These are phyloP conservation scores for Striga asiatica DNA, from an alignment of 257 asterid genomes.

Conservation along the genomic window DNA sequence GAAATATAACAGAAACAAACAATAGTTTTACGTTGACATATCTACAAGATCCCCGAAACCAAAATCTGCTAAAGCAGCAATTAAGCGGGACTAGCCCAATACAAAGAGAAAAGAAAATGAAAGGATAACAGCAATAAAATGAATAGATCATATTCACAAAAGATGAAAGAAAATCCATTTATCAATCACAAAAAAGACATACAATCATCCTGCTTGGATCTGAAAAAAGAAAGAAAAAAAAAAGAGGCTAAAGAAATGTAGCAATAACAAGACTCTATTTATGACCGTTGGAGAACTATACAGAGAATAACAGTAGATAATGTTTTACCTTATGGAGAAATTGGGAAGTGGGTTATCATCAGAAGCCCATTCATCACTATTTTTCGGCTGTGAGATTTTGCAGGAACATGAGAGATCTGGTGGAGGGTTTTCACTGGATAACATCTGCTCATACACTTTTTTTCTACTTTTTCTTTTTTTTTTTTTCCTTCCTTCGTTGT, in stretches of 20 bases:
- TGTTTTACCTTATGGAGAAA: conserved; percentile 74
- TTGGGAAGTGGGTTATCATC: conserved; percentile 43
- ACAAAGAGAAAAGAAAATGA: too few species aligned
- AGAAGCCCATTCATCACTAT: conserved; percentile 27
- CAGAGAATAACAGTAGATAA: not conserved
- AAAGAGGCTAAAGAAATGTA: not conserved
- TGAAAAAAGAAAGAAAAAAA: conserved; percentile 29
- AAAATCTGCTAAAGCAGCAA: too few species aligned
- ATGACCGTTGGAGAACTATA: not conserved
- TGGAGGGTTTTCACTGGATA: conserved; percentile 88
- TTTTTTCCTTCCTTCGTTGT: conserved; percentile 44
- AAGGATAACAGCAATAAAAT: too few species aligned
- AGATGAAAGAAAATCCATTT: too few species aligned
- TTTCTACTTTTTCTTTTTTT: not conserved
- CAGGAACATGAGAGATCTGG: conserved; percentile 44
- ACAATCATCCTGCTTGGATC: conserved; percentile 18
- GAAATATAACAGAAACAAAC: too few species aligned
- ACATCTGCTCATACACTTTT: conserved; percentile 58
- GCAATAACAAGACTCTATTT: too few species aligned
- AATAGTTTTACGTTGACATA: too few species aligned
- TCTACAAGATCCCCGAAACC: too few species aligned
- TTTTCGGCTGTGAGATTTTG: conserved; percentile 12
- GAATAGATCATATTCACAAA: too few species aligned
- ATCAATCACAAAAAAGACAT: not conserved
- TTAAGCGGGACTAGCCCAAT: too few species aligned